Percentiles rank a stretch among this genome's conserved stretches.
phyloP scores from a whole-genome alignment of 2,329 filamentous ascomycete genomes.

The Hypoxylon sp. region DNA sequence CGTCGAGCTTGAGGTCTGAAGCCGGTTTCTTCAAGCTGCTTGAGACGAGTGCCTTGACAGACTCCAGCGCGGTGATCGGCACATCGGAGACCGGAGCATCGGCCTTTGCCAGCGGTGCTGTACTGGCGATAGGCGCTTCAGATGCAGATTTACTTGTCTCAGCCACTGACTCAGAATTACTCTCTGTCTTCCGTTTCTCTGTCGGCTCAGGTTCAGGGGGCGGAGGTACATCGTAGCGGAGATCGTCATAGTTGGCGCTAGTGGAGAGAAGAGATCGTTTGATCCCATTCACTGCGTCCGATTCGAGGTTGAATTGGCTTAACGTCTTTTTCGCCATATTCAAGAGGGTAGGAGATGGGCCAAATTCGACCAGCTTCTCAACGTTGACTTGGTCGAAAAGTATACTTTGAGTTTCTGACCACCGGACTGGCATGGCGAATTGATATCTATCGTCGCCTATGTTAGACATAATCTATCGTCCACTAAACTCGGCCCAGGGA shows the following conservation, averaged over 20 bases:
- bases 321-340: constrained; percentile 45
- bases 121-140: constrained; percentile 13
- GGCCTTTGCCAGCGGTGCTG: constrained; percentile 23
- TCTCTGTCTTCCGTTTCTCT: constrained; percentile 21
- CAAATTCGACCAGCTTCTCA: constrained; percentile 43
- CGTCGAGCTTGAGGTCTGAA: constrained; percentile 43
- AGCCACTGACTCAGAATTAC: not conserved
- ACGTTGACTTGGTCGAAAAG: constrained; percentile 42
- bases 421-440: constrained; percentile 46
- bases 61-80: constrained; percentile 39
- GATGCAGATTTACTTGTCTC: constrained; percentile 9
- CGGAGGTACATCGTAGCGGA: constrained; percentile 40
- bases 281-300: constrained; percentile 42
- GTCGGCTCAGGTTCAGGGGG: constrained; percentile 23
- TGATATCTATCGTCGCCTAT: constrained; percentile 36
- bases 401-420: constrained; percentile 45
- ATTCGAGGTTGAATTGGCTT: constrained; percentile 41
- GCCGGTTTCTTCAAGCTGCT: constrained; percentile 41
- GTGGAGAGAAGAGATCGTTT: constrained; percentile 44
- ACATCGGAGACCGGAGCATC: constrained; percentile 34
- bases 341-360: constrained; percentile 41
- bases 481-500: not conserved
- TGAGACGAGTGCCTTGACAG: constrained; percentile 40
- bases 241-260: constrained; percentile 43
- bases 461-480: constrained; percentile 8